phyloP scores from a whole-genome alignment of 345 rosid species.

The Rubroshorea leprosula region DNA sequence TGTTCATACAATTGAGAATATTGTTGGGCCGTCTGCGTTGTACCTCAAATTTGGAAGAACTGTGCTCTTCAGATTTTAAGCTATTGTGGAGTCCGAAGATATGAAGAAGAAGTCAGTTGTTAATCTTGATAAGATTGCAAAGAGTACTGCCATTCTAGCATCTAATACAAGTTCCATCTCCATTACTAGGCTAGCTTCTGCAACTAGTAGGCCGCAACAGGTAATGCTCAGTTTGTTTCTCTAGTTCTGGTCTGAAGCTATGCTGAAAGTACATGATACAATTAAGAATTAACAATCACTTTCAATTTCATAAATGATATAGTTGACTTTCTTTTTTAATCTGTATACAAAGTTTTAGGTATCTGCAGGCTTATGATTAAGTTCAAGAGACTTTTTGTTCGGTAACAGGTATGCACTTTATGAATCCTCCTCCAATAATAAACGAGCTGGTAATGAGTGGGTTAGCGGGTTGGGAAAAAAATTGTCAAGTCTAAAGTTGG shows the following conservation, averaged over 20 bases:
- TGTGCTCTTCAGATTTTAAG: constrained; percentile 63
- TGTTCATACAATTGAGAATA: constrained; percentile 46
- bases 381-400: constrained; percentile 15
- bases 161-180: constrained; percentile 93
- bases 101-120: constrained; percentile 61
- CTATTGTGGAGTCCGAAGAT: constrained; percentile 82
- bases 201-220: constrained; percentile 67
- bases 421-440: constrained; percentile 98
- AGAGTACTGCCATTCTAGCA: constrained; percentile 67
- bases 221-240: constrained; percentile 26
- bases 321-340: too few species aligned
- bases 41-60: constrained; percentile 56
- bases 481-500: too few species aligned
- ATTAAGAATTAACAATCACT: background rate
- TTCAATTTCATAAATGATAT: too few species aligned
- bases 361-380: constrained; percentile 9
- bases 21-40: constrained; percentile 53
- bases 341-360: too few species aligned
- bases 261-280: background rate
- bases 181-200: constrained; percentile 78
- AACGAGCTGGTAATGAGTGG: too few species aligned
- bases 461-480: too few species aligned
- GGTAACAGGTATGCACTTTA: constrained; percentile 94
- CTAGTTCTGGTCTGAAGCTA: background rate
- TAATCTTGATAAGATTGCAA: constrained; percentile 53